Evolutionary conservation across 2,329 filamentous ascomycete species (phyloP).

Genomic region (Talaromyces piceae): DNA sequence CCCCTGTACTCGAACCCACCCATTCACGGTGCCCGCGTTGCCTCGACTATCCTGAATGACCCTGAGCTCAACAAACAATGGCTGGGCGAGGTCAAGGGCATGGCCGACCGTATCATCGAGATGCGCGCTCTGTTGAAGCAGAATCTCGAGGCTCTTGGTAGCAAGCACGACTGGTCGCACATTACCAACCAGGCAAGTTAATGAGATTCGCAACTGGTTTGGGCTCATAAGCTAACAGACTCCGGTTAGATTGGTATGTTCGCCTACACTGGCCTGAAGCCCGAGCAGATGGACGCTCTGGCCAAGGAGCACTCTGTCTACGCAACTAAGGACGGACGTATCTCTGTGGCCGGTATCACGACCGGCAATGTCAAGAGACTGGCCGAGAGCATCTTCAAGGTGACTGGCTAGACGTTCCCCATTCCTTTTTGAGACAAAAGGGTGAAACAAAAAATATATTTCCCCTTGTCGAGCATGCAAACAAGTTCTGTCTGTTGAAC

Average conservation of each 20-base stretch:
- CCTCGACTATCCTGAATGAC: conserved; percentile 84
- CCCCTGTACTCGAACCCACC: conserved; percentile 98
- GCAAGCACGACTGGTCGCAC: conserved; percentile 97
- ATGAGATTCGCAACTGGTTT: not conserved
- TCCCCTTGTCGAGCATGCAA: no score
- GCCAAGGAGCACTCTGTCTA: conserved; percentile 97
- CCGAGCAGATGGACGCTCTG: conserved; percentile 84
- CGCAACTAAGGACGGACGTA: conserved; percentile 67
- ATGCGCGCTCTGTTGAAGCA: conserved; percentile 93
- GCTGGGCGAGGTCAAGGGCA: conserved; percentile 93
- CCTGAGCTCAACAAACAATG: conserved; percentile 82
- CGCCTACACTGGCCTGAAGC: conserved; percentile 86
- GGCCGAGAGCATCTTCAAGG: conserved; percentile 45
- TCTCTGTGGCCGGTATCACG: conserved; percentile 45
- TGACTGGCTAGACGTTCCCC: conserved; percentile 39
- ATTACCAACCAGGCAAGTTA: conserved; percentile 70
- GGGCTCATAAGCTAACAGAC: not conserved
- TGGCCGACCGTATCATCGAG: conserved; percentile 98
- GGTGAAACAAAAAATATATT: no score
- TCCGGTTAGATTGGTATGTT: conserved; percentile 83
- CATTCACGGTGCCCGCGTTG: conserved; percentile 90
- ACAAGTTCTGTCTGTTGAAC: not conserved
- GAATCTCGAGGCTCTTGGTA: conserved; percentile 89
- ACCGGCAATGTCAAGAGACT: conserved; percentile 43
- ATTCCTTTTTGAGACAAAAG: no score